These are phyloP conservation scores for Vaucheria bursata DNA, from an alignment of 352 stramenopile species.

Conservation along the genomic window DNA sequence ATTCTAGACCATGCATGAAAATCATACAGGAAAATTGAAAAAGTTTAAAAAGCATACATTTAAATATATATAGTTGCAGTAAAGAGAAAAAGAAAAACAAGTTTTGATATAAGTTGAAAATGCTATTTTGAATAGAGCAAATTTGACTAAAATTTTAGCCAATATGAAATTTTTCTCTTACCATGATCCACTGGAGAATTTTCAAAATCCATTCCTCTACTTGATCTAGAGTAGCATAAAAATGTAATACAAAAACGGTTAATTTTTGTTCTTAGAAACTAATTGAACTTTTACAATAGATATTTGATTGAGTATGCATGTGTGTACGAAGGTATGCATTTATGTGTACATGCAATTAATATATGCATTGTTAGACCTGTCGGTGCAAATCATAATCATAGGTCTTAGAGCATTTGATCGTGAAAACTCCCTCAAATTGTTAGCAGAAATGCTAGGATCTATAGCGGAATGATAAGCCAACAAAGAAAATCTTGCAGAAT, in stretches of 20 bases:
- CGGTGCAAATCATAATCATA: constrained; percentile 60
- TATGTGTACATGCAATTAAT: constrained; percentile 1
- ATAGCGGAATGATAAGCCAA: constrained; percentile 66
- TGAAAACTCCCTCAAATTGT: constrained; percentile 40
- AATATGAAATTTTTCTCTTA: no score
- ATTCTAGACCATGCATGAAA: no score
- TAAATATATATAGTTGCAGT: no score
- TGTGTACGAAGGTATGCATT: not conserved
- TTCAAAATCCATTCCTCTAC: constrained; percentile 69
- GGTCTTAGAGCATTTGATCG: constrained; percentile 45
- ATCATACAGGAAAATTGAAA: no score
- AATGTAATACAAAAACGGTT: not conserved
- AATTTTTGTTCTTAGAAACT: not conserved
- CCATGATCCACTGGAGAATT: constrained; percentile 15
- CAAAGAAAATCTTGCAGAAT: constrained; percentile 53
- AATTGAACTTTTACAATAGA: not conserved
- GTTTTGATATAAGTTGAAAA: no score
- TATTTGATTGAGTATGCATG: not conserved
- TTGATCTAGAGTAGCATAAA: constrained; percentile 37
- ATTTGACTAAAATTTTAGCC: no score
- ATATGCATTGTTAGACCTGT: constrained; percentile 46
- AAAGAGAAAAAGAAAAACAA: no score
- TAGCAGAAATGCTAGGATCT: constrained; percentile 36
- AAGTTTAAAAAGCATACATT: no score
- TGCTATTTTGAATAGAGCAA: no score